Base-by-base conservation (phyloP, 345 rosid genomes). In the Leavenworthia alabamica region DNA sequence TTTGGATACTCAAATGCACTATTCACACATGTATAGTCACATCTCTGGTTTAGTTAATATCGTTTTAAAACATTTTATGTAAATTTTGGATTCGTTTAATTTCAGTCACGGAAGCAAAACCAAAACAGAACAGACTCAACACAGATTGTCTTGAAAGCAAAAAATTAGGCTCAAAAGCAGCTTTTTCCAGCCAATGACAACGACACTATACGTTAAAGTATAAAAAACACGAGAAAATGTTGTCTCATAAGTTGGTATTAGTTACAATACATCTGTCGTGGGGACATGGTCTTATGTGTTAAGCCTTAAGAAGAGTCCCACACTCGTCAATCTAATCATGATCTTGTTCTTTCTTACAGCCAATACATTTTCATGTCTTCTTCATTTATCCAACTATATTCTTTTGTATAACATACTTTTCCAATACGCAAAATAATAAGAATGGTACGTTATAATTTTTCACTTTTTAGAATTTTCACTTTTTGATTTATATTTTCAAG, bases 251-350 rank as follows among this genome's bases (percentile, higher is more conserved):
- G 60, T 13, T 53, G 12, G 52, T 19, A 16, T 20, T 64, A 9
- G 45, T 42, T 51, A 52, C 35, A 32, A 42, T 31, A 1, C 52
- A 15, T 52, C 41, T 53, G 43, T 53, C 69, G 42, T 49, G 39
- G 33, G 40, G 57, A 23, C 64, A 26, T 49, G 66, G 45, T n/a
- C 66, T 39, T 48, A 39, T 2, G 33, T 4, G 43, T 48, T 57
- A 47, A 41, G 65, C 65, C 28, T 40, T 5, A 22, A 58, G 35
- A 4, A 70, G 39, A 62, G 58, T 46, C 74, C 64, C 52, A 31
- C 69, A 62, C 69, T 70, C 59, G 62, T 53, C 62, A 54, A 32
- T 54, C 46, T 62, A 58, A 27, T 46, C 11, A n/a, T n/a, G n/a
- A n/a, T 19, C 61, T 69, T 53, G 73, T 4, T 55, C 36, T 62